Base-by-base conservation (phyloP, 345 rosid genomes). In the Noccaea caerulescens region DNA sequence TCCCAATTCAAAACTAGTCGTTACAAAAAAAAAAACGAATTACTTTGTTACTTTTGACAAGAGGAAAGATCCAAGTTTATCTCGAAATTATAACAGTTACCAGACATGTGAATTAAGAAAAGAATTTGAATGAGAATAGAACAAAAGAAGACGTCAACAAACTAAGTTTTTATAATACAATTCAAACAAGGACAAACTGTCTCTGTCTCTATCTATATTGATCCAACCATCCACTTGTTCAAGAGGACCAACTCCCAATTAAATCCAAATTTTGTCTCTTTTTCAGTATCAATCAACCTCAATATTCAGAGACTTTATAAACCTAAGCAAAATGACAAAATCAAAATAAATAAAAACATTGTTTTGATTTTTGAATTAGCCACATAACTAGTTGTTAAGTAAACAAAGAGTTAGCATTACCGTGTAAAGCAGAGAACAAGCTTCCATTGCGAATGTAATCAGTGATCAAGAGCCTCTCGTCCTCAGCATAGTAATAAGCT, bases 391-490 rank as follows among this genome's bases (percentile, higher is more conserved):
- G 44, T 52, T 36, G 39, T 54, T 69, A 27, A 55, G 51, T 10
- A 61, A 68, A 37, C 6, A 36, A 56, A 34, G 16, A 63, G 37
- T 46, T 8, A 70, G 7, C 39, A 23, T 80, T 92, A 91, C 95
- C 97, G 50, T 94, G 96, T 44, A 91, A 75, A 13, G 90, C 93
- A n/a, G 87, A 60, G 79, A 85, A 72, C 67, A 94, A 74, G 84
- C 90, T 91, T 10, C 96, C 95, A 13, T 88, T 84, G 70, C 91
- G 84, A 6, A 91, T 56, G 70, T 84, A 94, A 76, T 94, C 99
- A 27, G 96, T 79, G 54, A 94, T 71, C 76, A 94, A 68, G 75
- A 94, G 62, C 82, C 87, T 91, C 85, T 94, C 99, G 72, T 94
- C 97, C 39, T 66, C 51, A 3, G 99, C 93, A 56, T 80, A 91